Base-by-base conservation (phyloP, 23 red algal genomes). In the Gracilaria domingensis region DNA sequence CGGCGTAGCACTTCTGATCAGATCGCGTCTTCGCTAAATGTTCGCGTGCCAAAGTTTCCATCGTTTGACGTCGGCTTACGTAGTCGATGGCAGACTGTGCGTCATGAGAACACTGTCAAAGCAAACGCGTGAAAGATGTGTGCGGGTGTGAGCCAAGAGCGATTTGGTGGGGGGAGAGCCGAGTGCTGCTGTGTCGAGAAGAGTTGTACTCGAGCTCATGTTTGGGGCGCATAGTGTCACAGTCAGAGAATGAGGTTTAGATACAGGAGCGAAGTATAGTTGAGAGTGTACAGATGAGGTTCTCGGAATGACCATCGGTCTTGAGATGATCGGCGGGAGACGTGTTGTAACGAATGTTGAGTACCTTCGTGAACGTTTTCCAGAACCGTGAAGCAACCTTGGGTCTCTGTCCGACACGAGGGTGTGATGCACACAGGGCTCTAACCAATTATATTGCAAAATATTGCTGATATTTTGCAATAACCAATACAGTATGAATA, bases 251-350 rank as follows among this genome's bases (percentile, higher is more conserved):
- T 11, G 65, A 6, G 8, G 29, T 26, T 56, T 76, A 56, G 35
- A 79, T 66, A 8, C 23, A 26, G 6, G 66, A 0, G 18, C 71
- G 35, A 4, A 89, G 34, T 72, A 89, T 89, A 14, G 0, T 18
- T 13, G 86, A 89, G 0, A 89, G 33, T 1, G 35, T 67, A 0
- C 72, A 44, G 34, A 89, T 89, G 0, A 80, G 33, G 3, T 89
- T 89, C 37, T 89, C 59, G 33, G 71, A 89, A 30, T 89, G 86
- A 1, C 61, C 72, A 80, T 79, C 86, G 7, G 50, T 89, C 55
- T 80, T 16, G 26, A 0, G 51, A 72, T 89, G 86, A 32, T 80
- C 72, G 28, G 72, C 72, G 54, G 69, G 61, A 14, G 71, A 75
- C 13, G 60, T 89, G 30, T 89, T 79, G 29, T 59, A 2, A 12